Base-by-base conservation (phyloP, 345 rosid genomes). In the Erodium maritimum region DNA sequence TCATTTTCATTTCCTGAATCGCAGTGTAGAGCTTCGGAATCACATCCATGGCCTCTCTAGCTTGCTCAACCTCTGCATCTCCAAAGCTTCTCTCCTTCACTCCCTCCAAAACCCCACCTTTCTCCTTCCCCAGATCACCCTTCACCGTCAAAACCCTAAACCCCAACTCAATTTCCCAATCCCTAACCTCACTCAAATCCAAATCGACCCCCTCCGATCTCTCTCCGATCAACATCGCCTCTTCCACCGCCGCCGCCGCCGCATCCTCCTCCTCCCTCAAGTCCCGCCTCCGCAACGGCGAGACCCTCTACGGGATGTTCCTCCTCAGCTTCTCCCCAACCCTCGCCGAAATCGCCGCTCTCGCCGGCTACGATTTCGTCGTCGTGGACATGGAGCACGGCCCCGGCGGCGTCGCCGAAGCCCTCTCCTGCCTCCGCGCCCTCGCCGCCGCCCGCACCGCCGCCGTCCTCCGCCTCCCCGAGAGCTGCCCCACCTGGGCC, bases 341-440 rank as follows among this genome's bases (percentile, higher is more conserved):
- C 17, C 23, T 91, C 22, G 95, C 95, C 45, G 98, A 91, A 80
- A 91, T 91, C 73, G 79, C 80, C 0, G 95, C 81, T 55, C 75
- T 82, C 53, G 72, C 98, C 11, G 98, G 95, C 6, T 91, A 88
- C 71, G 95, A 88, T 60, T 91, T 82, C 74, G 95, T 70, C 21
- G 93, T 91, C 50, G 76, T 91, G 24, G 96, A 88, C 73, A 88
- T 91, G 95, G 98, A 91, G 65, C 96, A 91, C 65, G 98, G 98
- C 21, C 93, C 85, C 23, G 90, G 96, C 2, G 98, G 95, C 4
- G 78, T 91, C 68, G 54, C 77, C 59, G 95, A 82, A 17, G 82
- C 96, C 22, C 77, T 88, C 21, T 65, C 75, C 25, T 78, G 91
- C 62, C 80, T 91, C 50, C 85, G 81, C 34, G 86, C 86, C 1